These are phyloP conservation scores for Phymatotrichopsis omnivora DNA, from an alignment of 2,329 filamentous ascomycete species.

Conservation along the genomic window DNA sequence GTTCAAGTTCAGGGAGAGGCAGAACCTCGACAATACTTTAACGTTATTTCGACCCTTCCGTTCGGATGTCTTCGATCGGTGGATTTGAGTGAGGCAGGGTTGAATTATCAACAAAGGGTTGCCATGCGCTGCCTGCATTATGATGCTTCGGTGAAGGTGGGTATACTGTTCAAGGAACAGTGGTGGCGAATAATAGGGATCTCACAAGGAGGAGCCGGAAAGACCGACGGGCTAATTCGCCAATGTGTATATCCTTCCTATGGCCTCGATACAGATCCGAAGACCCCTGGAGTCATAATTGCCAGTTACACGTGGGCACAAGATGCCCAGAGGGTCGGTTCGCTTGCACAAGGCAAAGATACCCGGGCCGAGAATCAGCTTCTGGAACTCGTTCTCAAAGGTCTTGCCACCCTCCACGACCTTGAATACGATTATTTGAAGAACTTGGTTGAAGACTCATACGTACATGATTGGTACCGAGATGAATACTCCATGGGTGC, in stretches of 20 bases:
- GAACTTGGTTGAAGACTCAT: constrained; percentile 31
- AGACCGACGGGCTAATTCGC: constrained; percentile 34
- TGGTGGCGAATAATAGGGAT: constrained; percentile 35
- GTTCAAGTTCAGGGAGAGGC: constrained; percentile 27
- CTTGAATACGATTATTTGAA: constrained; percentile 5
- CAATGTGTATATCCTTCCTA: constrained; percentile 37
- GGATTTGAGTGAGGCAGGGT: constrained; percentile 28
- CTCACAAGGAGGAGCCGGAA: constrained; percentile 32
- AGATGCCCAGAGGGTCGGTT: constrained; percentile 34
- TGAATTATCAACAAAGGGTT: constrained; percentile 30
- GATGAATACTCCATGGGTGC: constrained; percentile 35
- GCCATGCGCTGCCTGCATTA: constrained; percentile 35
- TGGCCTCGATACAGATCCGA: constrained; percentile 30
- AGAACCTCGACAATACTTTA: constrained; percentile 27
- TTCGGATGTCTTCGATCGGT: constrained; percentile 33
- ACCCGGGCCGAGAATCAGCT: constrained; percentile 30
- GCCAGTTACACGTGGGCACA: constrained; percentile 36
- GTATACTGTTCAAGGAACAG: constrained; percentile 34
- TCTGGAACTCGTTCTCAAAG: constrained; percentile 31
- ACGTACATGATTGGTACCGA: constrained; percentile 37
- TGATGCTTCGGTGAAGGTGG: constrained; percentile 34
- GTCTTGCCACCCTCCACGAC: constrained; percentile 32
- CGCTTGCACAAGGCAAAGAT: constrained; percentile 22
- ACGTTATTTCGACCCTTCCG: constrained; percentile 34
- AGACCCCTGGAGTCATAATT: constrained; percentile 34